Conservation (phyloP, 768 basidiomycete genomes). For the Agaricus blazei region DNA sequence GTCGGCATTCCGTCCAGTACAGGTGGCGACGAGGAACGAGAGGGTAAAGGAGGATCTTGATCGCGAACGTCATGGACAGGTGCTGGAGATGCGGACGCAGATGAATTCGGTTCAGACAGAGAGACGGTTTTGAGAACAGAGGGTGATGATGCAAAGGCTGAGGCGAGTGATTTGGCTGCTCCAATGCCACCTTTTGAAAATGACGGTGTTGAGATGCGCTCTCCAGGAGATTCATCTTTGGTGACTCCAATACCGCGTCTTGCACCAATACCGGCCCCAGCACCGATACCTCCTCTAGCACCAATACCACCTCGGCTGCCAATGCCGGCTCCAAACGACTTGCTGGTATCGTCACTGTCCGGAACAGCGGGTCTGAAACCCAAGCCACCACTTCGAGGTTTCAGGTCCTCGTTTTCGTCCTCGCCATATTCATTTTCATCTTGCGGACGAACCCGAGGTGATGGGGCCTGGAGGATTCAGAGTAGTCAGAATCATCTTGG, state of each 20-base stretch:
- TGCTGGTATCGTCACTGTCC: neutral
- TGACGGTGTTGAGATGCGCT: slow-evolving; percentile 16
- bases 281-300: slow-evolving; percentile 7
- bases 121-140: slow-evolving; percentile 10
- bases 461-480: slow-evolving; percentile 50
- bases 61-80: neutral
- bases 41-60: neutral
- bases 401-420: slow-evolving; percentile 30
- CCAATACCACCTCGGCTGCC: slow-evolving; percentile 17
- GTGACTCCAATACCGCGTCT: slow-evolving; percentile 16
- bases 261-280: slow-evolving; percentile 9
- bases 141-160: slow-evolving; percentile 11
- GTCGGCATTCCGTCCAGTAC: slow-evolving; percentile 28
- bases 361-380: slow-evolving; percentile 24
- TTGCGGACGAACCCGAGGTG: slow-evolving; percentile 49
- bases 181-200: slow-evolving; percentile 40
- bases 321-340: slow-evolving; percentile 20
- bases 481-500: slow-evolving; percentile 37
- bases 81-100: slow-evolving; percentile 7
- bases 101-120: slow-evolving; percentile 9
- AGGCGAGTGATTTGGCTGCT: slow-evolving; percentile 17
- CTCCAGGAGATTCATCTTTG: neutral
- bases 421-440: slow-evolving; percentile 45
- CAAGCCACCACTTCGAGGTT: slow-evolving; percentile 41
- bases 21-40: slow-evolving; percentile 7